Base-by-base conservation (phyloP, 2,329 filamentous ascomycete genomes). In the Cladosporium sp. region DNA sequence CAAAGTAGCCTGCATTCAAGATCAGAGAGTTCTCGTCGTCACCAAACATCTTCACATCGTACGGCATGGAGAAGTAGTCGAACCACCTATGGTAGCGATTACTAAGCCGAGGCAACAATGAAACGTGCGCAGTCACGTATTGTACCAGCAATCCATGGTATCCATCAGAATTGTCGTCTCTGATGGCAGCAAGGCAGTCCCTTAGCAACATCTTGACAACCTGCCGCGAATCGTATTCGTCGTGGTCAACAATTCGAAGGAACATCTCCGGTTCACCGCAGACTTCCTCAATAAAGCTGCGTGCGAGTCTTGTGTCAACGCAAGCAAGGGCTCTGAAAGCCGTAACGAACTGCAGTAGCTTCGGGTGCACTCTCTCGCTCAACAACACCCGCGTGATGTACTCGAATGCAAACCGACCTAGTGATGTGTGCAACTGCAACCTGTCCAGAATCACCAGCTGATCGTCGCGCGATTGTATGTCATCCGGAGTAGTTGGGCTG, bases 41-140 rank as follows among this genome's bases (percentile, higher is more conserved):
- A 5, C 64, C 65, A 19, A 63, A 38, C 12, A 45, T 28, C 6
- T 63, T 61, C n/a, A 65, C 3, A 8, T 52, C n/a, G 11, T 49
- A 34, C 3, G 61, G 28, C 36, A 66, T 51, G 12, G 38, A 52
- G 25, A 66, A 61, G n/a, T 60, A 66, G 5, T 66, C 65, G 7
- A 12, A 15, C 64, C 64, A 66, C 7, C 42, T 34, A 7, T 6
- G 15, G n/a, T 34, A 37, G 14, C 43, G 22, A n/a, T 14, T 3
- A 5, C 58, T 58, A 6, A 64, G 39, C 14, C 9, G 25, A 4
- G 36, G n/a, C n/a, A 60, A 25, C 20, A 55, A 20, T 7, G 25
- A 20, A 11, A 38, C 22, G 38, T 67, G 66, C 14, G 51, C 47
- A 9, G 54, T 51, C 20, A 58, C 39, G 28, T 65, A 50, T 14